Evolutionary conservation across 2,329 filamentous ascomycete species (phyloP).

Genomic region (Raffaelea ambrosiae): DNA sequence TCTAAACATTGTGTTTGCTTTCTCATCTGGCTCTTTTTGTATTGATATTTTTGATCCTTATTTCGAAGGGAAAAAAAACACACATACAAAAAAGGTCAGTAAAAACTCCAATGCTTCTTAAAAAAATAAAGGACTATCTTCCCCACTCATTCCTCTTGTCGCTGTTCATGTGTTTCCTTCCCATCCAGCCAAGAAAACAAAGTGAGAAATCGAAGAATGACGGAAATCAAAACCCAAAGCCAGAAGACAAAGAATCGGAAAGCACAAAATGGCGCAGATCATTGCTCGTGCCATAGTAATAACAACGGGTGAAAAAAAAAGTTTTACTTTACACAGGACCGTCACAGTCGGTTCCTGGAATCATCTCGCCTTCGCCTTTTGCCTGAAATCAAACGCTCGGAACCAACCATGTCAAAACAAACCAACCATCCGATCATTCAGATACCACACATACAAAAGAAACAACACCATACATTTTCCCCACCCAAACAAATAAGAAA

Average conservation of each 20-base stretch:
- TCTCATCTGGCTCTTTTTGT: too few species aligned
- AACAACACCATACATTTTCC: not conserved
- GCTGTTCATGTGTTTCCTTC: too few species aligned
- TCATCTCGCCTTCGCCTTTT: not conserved
- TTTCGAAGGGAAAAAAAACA: too few species aligned
- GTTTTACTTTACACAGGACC: not conserved
- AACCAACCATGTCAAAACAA: constrained; percentile 1
- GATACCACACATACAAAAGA: not conserved
- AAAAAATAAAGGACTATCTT: not conserved
- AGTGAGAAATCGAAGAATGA: not conserved
- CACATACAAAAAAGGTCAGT: too few species aligned
- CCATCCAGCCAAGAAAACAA: too few species aligned
- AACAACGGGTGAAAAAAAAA: not conserved
- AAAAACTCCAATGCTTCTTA: not conserved
- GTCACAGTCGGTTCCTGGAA: not conserved
- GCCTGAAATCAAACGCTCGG: too few species aligned
- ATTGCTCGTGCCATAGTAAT: not conserved
- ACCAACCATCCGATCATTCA: not conserved
- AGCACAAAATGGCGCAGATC: too few species aligned
- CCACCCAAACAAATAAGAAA: not conserved
- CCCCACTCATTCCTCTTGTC: not conserved
- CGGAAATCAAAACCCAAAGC: not conserved
- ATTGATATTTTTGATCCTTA: too few species aligned
- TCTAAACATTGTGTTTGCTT: too few species aligned
- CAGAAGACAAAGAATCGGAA: not conserved